phyloP scores from a whole-genome alignment of 192 early-diverging fungal genomes.

The Backusella parvicylindrica region DNA sequence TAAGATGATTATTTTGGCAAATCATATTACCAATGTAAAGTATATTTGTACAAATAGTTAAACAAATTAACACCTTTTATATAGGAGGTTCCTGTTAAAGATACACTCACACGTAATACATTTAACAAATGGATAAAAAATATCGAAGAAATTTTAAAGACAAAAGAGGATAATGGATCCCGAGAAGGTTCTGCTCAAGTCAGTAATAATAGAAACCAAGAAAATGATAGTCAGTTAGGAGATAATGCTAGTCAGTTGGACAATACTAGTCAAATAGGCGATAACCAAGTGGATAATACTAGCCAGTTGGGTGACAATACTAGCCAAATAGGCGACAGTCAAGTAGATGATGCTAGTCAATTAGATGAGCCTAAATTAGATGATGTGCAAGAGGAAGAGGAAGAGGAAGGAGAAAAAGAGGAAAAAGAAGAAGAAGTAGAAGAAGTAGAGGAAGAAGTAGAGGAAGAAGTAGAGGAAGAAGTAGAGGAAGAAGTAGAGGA shows the following conservation, averaged over 20 bases:
- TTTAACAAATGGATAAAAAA: neutral
- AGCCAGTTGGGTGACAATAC: neutral
- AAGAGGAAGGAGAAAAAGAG: neutral
- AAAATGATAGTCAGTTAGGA: neutral
- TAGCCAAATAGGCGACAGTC: neutral
- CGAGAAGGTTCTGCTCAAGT: neutral
- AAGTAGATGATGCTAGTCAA: neutral
- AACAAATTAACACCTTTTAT: neutral
- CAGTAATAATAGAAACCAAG: neutral
- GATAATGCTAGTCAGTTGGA: neutral
- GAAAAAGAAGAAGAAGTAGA: neutral
- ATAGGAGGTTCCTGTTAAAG: constrained; percentile 1
- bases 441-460: neutral
- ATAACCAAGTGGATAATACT: no score
- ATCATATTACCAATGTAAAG: constrained; percentile 42
- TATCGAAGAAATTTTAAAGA: neutral
- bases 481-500: neutral
- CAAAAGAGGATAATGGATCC: neutral
- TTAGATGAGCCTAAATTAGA: neutral
- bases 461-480: neutral
- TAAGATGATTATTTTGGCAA: constrained; percentile 32
- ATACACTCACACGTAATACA: neutral
- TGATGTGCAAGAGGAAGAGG: neutral
- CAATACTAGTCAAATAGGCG: no score
- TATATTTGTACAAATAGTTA: no score